Conservation (phyloP, 352 stramenopile genomes). For the Chloridella minuta region DNA sequence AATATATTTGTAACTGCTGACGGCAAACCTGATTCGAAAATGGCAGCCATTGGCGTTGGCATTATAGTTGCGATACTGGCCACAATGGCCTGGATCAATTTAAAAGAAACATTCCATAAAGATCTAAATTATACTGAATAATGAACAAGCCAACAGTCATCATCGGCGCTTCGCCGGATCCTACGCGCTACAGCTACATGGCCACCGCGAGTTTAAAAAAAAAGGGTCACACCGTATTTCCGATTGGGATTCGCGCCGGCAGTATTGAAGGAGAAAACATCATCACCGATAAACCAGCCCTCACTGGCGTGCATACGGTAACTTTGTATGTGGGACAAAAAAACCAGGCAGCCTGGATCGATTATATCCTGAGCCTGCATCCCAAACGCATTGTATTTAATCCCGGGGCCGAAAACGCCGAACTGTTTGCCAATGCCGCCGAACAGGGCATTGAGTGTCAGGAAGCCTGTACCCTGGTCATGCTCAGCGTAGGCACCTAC, state of each 20-base stretch:
- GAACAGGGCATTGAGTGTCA: not conserved
- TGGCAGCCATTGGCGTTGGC: not conserved
- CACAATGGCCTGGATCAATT: not conserved
- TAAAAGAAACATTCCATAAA: slow-evolving; percentile 6
- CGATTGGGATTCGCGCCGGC: not conserved
- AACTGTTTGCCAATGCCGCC: not conserved
- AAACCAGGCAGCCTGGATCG: not conserved
- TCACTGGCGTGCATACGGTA: not conserved
- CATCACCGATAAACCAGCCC: not conserved
- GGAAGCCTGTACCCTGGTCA: not conserved
- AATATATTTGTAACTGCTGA: not conserved
- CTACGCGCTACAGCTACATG: not conserved
- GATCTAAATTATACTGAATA: not conserved
- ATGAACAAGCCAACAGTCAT: not conserved
- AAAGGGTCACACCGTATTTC: not conserved
- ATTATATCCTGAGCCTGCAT: not conserved
- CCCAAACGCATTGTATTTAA: not conserved
- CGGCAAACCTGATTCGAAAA: not conserved
- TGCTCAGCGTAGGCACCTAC: not conserved
- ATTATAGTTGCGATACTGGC: not conserved
- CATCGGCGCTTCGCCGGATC: not conserved
- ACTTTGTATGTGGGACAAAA: not conserved
- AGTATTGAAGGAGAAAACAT: not conserved
- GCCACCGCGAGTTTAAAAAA: not conserved
- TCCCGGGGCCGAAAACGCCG: not conserved